Evolutionary conservation across 139 green algal species (phyloP).

Genomic region (Parachlorella kessleri): DNA sequence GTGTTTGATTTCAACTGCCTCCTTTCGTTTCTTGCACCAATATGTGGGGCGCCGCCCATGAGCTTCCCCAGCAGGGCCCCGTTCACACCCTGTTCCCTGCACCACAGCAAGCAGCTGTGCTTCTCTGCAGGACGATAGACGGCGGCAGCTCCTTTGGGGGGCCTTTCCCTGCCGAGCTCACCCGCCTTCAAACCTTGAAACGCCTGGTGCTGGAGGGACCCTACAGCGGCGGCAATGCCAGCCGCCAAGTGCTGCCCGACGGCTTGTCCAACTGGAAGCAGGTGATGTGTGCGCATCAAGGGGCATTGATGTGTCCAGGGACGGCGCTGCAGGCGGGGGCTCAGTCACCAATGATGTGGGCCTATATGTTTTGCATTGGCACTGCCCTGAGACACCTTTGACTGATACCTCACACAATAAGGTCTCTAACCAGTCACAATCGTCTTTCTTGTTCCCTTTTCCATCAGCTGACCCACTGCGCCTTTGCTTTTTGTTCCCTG

Average conservation of each 20-base stretch:
- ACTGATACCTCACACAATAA: neutral
- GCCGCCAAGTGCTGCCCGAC: neutral
- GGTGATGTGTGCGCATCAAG: no score
- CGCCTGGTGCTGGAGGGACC: constrained; percentile 2
- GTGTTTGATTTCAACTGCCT: neutral
- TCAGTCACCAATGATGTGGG: no score
- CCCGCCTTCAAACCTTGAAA: neutral
- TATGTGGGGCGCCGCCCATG: neutral
- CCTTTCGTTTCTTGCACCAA: no score
- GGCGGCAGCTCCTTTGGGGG: constrained; percentile 1
- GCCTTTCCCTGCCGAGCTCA: constrained; percentile 3
- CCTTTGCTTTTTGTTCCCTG: no score
- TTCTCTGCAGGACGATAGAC: constrained; percentile 1
- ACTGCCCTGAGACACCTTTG: neutral
- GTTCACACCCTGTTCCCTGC: neutral
- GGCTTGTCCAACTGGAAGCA: neutral
- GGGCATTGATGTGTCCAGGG: no score
- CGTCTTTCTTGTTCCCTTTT: neutral
- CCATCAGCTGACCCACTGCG: no score
- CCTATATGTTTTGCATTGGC: no score
- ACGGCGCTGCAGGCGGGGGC: constrained; percentile 1
- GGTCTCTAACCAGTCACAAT: neutral
- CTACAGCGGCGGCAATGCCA: neutral
- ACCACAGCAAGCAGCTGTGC: neutral
- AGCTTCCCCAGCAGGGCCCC: neutral